These are phyloP conservation scores for Trichoderma arundinaceum DNA, from an alignment of 2,329 filamentous ascomycete species.

Conservation along the genomic window DNA sequence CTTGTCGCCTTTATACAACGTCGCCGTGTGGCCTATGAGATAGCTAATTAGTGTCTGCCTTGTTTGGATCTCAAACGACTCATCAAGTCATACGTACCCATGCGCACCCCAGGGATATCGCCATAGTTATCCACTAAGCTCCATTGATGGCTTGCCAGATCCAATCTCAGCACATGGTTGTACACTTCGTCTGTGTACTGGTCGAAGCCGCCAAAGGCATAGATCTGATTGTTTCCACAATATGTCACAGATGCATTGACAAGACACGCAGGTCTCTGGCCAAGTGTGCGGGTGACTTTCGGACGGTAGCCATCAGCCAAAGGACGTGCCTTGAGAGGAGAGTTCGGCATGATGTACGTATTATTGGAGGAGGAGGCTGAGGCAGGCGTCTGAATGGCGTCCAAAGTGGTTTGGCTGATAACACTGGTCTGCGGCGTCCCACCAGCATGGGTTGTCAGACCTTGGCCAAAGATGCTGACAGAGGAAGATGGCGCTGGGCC, in stretches of 20 bases:
- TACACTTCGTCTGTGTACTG: slow-evolving; percentile 99
- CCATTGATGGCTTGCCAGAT: slow-evolving; percentile 89
- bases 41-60: slow-evolving; percentile 13
- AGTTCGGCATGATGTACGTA: slow-evolving; percentile 91
- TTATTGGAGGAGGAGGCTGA: slow-evolving; percentile 57
- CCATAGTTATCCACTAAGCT: slow-evolving; percentile 97
- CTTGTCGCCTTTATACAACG: slow-evolving; percentile 90
- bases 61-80: neutral
- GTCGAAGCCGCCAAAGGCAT: slow-evolving; percentile 97
- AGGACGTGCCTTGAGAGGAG: slow-evolving; percentile 70
- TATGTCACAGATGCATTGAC: slow-evolving; percentile 99
- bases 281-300: slow-evolving; percentile 77
- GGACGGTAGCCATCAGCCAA: slow-evolving; percentile 80
- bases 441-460: slow-evolving; percentile 36
- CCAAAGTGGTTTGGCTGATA: slow-evolving; percentile 40
- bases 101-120: slow-evolving; percentile 93
- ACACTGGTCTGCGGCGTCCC: slow-evolving; percentile 38
- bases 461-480: slow-evolving; percentile 50
- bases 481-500: slow-evolving; percentile 50
- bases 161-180: slow-evolving; percentile 91
- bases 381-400: slow-evolving; percentile 36
- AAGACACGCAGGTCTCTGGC: slow-evolving; percentile 86
- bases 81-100: slow-evolving; percentile 78
- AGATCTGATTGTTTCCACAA: slow-evolving; percentile 95
- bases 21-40: slow-evolving; percentile 84